Conservation (phyloP, 1,284 basidiomycete genomes). For the Ustilago curta region DNA sequence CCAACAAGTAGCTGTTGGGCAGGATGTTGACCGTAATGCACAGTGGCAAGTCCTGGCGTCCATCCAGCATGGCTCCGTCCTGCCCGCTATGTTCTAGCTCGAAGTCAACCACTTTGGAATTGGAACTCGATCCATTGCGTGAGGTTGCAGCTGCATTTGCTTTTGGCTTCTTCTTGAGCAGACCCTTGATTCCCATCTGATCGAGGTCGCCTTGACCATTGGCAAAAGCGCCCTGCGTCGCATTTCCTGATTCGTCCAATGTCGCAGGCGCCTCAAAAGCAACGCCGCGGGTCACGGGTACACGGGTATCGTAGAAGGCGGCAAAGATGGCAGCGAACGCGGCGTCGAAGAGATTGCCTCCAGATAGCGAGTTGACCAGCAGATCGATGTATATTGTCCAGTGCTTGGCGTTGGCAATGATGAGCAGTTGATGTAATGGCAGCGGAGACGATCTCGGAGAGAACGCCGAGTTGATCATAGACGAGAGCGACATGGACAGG, state of each 20-base stretch:
- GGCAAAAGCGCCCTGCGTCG: conserved; percentile 34
- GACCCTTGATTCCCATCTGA: conserved; percentile 57
- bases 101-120: conserved; percentile 57
- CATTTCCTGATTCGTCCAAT: conserved; percentile 37
- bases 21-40: conserved; percentile 62
- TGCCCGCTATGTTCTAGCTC: conserved; percentile 58
- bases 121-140: conserved; percentile 7
- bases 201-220: conserved; percentile 46
- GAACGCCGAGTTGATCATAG: conserved; percentile 49
- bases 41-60: conserved; percentile 56
- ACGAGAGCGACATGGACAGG: conserved; percentile 38
- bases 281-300: conserved; percentile 58
- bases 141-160: conserved; percentile 7
- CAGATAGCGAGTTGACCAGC: conserved; percentile 57
- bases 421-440: conserved; percentile 50
- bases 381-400: conserved; percentile 64
- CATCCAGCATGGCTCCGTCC: conserved; percentile 46
- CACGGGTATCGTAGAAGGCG: conserved; percentile 58
- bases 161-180: conserved; percentile 53
- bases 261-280: conserved; percentile 54
- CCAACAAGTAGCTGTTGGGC: conserved; percentile 53
- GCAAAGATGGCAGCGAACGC: conserved; percentile 60
- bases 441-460: conserved; percentile 49
- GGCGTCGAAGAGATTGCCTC: conserved; percentile 64
- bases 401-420: conserved; percentile 58